Evolutionary conservation across 306 rosid genomes (phyloP), one percentile per base, ranked within the genome.

Genomic region (Lablab purpureus): DNA sequence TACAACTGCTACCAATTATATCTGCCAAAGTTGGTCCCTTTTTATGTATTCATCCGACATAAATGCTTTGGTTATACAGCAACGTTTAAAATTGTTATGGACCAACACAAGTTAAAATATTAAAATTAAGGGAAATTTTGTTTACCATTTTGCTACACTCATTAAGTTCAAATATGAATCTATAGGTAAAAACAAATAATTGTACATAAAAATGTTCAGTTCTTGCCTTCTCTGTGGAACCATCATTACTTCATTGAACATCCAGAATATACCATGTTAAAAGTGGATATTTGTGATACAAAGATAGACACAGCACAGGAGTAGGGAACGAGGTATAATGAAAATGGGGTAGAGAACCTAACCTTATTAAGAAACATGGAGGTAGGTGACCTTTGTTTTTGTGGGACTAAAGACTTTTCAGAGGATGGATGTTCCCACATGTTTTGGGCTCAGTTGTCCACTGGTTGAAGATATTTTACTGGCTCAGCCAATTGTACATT

Each of bases 361-460:
- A 12, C 68, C 45, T 62, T 62, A 17, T 30, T 62, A 30, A 62
- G 67, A 62, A 62, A 30, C 4, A 34, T 14, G 70, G 70, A 34
- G 27, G 46, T 64, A 34, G 70, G 71, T 4, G 49, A 65, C 50
- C 28, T 18, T 18, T 3, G 17, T 36, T 65, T 63, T 5, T 65
- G 10, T 37, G 71, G 30, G 71, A 18, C 71, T 37, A 4, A 9
- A 36, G 28, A n/a, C 69, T 63, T 15, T 11, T 60, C 18, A 36
- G 49, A 64, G 49, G 49, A 64, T 36, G 49, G 70, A 65, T 68
- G 73, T 45, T 45, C 55, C 56, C 73, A 68, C 73, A 45, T 68
- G 56, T 45, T 68, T 19, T 72, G 51, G 77, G 68, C 69, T 58
- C 28, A 17, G 25, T 13, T 36, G 67, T 54, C 37, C 14, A 36